These are phyloP conservation scores for Stagonosporopsis chrysanthemi DNA, from an alignment of 2,329 filamentous ascomycete species.

Conservation along the genomic window DNA sequence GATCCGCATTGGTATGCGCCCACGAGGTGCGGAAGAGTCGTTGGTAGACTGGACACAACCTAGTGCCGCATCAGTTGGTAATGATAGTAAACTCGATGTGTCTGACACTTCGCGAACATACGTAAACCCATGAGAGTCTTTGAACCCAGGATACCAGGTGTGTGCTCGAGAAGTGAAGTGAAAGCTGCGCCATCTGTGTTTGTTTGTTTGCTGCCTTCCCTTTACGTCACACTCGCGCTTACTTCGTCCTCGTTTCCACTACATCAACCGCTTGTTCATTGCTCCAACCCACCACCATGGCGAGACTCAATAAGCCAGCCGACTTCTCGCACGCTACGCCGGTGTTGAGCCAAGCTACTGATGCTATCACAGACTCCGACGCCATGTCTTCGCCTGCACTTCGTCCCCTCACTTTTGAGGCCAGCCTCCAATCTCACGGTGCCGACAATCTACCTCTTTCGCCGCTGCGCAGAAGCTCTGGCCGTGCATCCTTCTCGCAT, in stretches of 20 bases:
- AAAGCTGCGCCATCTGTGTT: constrained; percentile 2
- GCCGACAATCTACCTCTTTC: background rate
- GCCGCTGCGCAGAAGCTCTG: background rate
- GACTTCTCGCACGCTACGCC: background rate
- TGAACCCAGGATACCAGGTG: background rate
- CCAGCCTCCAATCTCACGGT: constrained; percentile 5
- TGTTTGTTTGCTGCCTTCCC: constrained; percentile 12
- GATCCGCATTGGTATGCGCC: background rate
- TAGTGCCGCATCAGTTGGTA: background rate
- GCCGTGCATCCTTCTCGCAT: constrained; percentile 3
- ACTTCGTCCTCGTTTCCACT: background rate
- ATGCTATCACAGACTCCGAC: background rate
- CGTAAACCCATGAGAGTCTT: background rate
- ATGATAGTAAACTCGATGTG: background rate
- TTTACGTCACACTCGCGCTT: constrained; percentile 1
- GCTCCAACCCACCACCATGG: constrained; percentile 10
- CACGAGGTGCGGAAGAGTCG: background rate
- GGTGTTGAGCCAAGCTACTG: background rate
- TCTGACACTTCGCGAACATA: background rate
- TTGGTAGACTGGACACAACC: background rate
- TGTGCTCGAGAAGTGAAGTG: background rate
- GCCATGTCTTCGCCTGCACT: constrained; percentile 10
- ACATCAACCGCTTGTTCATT: background rate
- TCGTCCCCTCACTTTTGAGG: background rate
- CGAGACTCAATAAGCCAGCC: constrained; percentile 9